phyloP scores from a whole-genome alignment of 1,284 basidiomycete species.

The Leccinum angustisporum region DNA sequence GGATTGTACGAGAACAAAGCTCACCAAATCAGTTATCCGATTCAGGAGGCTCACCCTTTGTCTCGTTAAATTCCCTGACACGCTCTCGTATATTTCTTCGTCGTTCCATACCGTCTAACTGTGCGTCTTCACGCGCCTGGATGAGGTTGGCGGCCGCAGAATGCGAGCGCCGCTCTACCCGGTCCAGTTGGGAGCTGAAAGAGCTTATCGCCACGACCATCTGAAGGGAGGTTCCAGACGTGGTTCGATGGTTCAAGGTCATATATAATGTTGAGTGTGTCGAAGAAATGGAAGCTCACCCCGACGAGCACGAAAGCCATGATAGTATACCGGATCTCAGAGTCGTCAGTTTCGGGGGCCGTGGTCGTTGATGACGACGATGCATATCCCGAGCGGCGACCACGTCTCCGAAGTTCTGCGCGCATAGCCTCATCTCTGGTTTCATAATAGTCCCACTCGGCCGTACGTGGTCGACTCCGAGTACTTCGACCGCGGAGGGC shows the following conservation, averaged over 20 bases:
- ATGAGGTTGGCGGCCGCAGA: conserved; percentile 44
- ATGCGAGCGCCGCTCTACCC: conserved; percentile 29
- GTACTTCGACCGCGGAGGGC: conserved; percentile 27
- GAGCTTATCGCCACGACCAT: conserved; percentile 7
- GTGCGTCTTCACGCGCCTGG: conserved; percentile 42
- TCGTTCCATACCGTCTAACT: conserved; percentile 40
- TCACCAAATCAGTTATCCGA: conserved; percentile 3
- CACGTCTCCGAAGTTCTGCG: conserved; percentile 43
- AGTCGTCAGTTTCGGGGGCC: not conserved
- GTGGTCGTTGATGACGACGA: conserved; percentile 5
- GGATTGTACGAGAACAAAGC: not conserved
- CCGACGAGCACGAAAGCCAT: conserved; percentile 14
- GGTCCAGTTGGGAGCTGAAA: conserved; percentile 20
- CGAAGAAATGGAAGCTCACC: conserved; percentile 11
- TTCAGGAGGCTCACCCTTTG: not conserved
- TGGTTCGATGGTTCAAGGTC: not conserved
- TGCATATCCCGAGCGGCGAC: conserved; percentile 12
- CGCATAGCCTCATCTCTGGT: conserved; percentile 33
- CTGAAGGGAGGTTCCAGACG: conserved; percentile 6
- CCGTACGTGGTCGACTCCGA: not conserved
- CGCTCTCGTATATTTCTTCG: conserved; percentile 40
- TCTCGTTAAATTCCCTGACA: conserved; percentile 30
- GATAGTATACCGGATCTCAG: conserved; percentile 17
- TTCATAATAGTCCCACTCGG: conserved; percentile 7
- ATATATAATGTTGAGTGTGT: not conserved